These are phyloP conservation scores for Sarcodon aspratus DNA, from an alignment of 768 basidiomycete genomes.

Conservation along the genomic window DNA sequence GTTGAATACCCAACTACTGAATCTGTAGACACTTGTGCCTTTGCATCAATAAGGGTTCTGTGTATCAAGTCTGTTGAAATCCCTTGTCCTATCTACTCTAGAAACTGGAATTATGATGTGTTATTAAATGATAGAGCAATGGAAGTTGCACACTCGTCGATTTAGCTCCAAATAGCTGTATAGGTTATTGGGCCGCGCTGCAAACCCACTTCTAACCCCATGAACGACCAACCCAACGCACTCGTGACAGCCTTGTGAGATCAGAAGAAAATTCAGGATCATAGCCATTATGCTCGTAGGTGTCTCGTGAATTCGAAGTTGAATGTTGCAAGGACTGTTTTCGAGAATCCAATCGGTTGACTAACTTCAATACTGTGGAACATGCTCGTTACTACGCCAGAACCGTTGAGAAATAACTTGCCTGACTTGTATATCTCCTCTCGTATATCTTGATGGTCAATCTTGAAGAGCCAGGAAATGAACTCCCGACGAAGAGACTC, in stretches of 20 bases:
- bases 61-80: conserved; percentile 52
- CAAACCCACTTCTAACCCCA: conserved; percentile 36
- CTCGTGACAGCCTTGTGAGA: conserved; percentile 19
- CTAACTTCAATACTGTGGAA: too few species aligned
- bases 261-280: conserved; percentile 23
- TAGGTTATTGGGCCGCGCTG: conserved; percentile 68
- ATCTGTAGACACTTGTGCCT: conserved; percentile 76
- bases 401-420: conserved; percentile 13
- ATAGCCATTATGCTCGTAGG: too few species aligned
- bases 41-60: conserved; percentile 62
- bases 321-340: conserved; percentile 41
- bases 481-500: conserved; percentile 87
- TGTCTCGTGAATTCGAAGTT: conserved; percentile 22
- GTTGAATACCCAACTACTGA: conserved; percentile 78
- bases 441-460: conserved; percentile 56
- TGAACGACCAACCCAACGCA: conserved; percentile 56
- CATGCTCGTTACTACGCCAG: too few species aligned
- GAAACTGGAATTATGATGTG: conserved; percentile 28
- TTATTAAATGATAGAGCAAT: background rate
- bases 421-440: conserved; percentile 47
- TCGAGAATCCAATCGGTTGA: too few species aligned
- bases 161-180: conserved; percentile 73
- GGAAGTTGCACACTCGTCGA: conserved; percentile 42
- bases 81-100: conserved; percentile 37
- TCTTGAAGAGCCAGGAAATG: conserved; percentile 84